A percentile compares a stretch with the other conserved stretches of the same genome.
Conservation (phyloP, 768 basidiomycete genomes). For the Tylopilus cervinicoccineus region DNA sequence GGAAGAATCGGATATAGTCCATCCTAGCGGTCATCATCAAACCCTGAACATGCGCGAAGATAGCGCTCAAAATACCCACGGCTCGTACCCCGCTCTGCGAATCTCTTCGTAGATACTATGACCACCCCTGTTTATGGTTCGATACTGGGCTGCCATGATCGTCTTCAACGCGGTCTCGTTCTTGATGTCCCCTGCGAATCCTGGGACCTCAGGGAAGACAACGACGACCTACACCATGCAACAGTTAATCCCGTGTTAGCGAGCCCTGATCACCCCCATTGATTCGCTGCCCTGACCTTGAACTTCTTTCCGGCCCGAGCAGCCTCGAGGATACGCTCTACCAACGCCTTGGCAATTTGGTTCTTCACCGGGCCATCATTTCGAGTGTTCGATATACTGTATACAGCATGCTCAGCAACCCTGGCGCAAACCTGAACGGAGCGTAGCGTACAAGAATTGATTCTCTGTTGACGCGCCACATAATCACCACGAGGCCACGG, state of each 20-base stretch:
- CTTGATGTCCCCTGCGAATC: constrained; percentile 83
- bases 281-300: constrained; percentile 43
- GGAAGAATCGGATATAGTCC: constrained; percentile 90
- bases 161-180: constrained; percentile 58
- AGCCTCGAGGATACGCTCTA: constrained; percentile 82
- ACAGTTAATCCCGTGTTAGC: background rate
- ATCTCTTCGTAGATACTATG: constrained; percentile 83
- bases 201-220: constrained; percentile 87
- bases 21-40: constrained; percentile 36
- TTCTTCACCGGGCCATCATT: constrained; percentile 71
- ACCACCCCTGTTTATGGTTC: constrained; percentile 88
- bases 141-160: constrained; percentile 86
- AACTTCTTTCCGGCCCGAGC: constrained; percentile 68
- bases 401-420: constrained; percentile 8
- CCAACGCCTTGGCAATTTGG: constrained; percentile 76
- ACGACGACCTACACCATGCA: constrained; percentile 62
- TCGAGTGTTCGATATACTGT: constrained; percentile 73
- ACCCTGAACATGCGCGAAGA: background rate
- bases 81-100: constrained; percentile 71
- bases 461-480: constrained; percentile 46
- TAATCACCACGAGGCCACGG: constrained; percentile 8
- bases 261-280: background rate
- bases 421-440: background rate
- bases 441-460: constrained; percentile 73
- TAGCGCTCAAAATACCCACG: constrained; percentile 42